Conservation (phyloP, 2,329 filamentous ascomycete species). For the Nemania abortiva region DNA sequence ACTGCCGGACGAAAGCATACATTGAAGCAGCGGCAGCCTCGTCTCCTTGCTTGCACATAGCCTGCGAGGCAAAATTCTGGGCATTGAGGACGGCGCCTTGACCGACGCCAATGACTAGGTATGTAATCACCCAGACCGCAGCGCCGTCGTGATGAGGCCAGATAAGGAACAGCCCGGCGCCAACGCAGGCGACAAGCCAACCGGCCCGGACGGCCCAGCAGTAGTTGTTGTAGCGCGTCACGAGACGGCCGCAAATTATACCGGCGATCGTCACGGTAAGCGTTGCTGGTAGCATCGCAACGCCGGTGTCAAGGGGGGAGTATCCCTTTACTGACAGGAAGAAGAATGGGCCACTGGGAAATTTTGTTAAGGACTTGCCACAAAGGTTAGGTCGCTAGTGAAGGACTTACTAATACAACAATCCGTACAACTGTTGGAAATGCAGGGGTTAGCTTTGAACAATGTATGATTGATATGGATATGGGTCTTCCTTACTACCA, state of each 20-base stretch:
- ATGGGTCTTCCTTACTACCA: slow-evolving; percentile 34
- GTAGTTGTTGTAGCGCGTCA: slow-evolving; percentile 43
- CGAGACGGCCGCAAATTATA: slow-evolving; percentile 49
- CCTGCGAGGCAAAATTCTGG: slow-evolving; percentile 56
- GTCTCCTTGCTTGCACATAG: slow-evolving; percentile 53
- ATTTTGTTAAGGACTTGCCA: slow-evolving; percentile 8
- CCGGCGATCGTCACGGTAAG: slow-evolving; percentile 50
- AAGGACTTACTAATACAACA: slow-evolving; percentile 45
- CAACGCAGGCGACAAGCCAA: slow-evolving; percentile 48
- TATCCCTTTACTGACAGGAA: slow-evolving; percentile 54
- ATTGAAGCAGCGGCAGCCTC: slow-evolving; percentile 56
- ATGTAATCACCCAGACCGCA: slow-evolving; percentile 52
- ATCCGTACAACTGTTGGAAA: slow-evolving; percentile 41
- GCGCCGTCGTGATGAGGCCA: slow-evolving; percentile 45
- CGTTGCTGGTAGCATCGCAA: slow-evolving; percentile 52
- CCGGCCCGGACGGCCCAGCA: slow-evolving; percentile 56
- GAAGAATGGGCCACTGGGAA: slow-evolving; percentile 52
- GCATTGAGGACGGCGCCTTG: slow-evolving; percentile 56
- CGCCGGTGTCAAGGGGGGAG: slow-evolving; percentile 51
- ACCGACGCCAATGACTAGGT: slow-evolving; percentile 53
- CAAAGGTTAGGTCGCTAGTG: no score
- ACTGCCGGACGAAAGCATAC: slow-evolving; percentile 57
- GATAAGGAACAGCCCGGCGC: slow-evolving; percentile 34
- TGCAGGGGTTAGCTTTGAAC: slow-evolving; percentile 26
- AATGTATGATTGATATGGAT: neutral